Conservation (phyloP, 495 filamentous ascomycete species). For the Bathelium albidoporum region DNA sequence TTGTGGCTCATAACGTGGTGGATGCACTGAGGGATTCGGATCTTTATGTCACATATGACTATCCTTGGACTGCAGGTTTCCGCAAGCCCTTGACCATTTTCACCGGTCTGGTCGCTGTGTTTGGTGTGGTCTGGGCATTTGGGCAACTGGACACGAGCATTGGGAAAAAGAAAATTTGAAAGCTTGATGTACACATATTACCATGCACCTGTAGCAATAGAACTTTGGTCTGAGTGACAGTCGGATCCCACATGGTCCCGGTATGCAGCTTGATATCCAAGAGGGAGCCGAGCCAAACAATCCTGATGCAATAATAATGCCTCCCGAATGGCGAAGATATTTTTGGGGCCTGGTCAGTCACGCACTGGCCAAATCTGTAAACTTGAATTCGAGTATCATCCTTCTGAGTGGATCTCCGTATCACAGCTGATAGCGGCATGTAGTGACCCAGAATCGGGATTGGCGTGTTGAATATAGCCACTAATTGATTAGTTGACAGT, state of each 20-base stretch:
- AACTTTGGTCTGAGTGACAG: background rate
- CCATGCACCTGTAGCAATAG: slow-evolving; percentile 1
- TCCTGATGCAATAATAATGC: too few relatives aligned
- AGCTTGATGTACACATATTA: slow-evolving; percentile 4
- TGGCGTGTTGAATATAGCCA: too few relatives aligned
- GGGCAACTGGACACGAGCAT: slow-evolving; percentile 68
- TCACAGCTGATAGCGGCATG: too few relatives aligned
- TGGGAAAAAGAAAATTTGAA: slow-evolving; percentile 23
- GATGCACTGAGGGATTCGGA: slow-evolving; percentile 78
- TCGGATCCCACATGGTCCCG: background rate
- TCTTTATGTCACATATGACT: slow-evolving; percentile 77
- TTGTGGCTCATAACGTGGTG: slow-evolving; percentile 74
- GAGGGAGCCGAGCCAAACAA: background rate
- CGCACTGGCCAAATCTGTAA: too few relatives aligned
- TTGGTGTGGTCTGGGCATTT: slow-evolving; percentile 64
- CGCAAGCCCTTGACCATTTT: slow-evolving; percentile 83
- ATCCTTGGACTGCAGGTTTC: slow-evolving; percentile 61
- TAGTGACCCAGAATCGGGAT: too few relatives aligned
- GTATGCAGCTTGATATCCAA: background rate
- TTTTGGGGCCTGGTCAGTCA: too few relatives aligned
- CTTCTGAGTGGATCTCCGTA: too few relatives aligned
- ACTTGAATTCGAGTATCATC: too few relatives aligned
- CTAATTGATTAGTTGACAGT: too few relatives aligned
- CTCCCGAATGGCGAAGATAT: too few relatives aligned
- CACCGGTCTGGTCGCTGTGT: slow-evolving; percentile 59